Percentiles rank a stretch among this genome's conserved stretches.
Conservation (phyloP, 2,329 filamentous ascomycete species). For the Cercospora sojina region DNA sequence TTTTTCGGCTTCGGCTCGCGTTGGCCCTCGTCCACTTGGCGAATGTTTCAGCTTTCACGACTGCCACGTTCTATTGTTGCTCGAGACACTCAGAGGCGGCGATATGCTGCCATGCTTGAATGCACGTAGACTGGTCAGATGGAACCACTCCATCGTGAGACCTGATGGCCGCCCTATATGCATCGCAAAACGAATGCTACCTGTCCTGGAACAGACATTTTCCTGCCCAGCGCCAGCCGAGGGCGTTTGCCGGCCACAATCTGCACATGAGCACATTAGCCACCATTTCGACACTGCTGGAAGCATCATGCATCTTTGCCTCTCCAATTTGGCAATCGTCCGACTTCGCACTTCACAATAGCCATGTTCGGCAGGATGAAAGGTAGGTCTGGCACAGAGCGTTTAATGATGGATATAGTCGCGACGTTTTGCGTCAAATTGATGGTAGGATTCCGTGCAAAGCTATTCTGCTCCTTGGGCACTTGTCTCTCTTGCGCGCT, state of each 20-base stretch:
- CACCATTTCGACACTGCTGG: not conserved
- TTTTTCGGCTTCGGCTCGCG: constrained; percentile 5
- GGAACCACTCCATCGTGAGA: not conserved
- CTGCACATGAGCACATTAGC: not conserved
- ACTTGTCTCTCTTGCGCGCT: not conserved
- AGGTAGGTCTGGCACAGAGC: not conserved
- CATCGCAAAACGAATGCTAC: constrained; percentile 2
- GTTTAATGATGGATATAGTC: not conserved
- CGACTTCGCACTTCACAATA: not conserved
- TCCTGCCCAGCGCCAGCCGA: not conserved
- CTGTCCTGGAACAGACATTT: not conserved
- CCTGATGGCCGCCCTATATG: not conserved
- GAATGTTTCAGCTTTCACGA: not conserved
- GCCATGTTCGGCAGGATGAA: not conserved
- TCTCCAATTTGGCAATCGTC: not conserved
- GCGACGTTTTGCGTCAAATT: not conserved
- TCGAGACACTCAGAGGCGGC: too few species aligned
- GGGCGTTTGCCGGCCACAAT: not conserved
- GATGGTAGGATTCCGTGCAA: not conserved
- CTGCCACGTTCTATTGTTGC: not conserved
- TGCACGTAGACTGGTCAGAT: not conserved
- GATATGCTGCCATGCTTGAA: not conserved
- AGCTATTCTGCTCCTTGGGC: not conserved
- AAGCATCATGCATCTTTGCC: not conserved
- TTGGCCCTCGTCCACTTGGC: not conserved